phyloP scores from a whole-genome alignment of 2,329 filamentous ascomycete genomes.

The Fusarium sacchari region DNA sequence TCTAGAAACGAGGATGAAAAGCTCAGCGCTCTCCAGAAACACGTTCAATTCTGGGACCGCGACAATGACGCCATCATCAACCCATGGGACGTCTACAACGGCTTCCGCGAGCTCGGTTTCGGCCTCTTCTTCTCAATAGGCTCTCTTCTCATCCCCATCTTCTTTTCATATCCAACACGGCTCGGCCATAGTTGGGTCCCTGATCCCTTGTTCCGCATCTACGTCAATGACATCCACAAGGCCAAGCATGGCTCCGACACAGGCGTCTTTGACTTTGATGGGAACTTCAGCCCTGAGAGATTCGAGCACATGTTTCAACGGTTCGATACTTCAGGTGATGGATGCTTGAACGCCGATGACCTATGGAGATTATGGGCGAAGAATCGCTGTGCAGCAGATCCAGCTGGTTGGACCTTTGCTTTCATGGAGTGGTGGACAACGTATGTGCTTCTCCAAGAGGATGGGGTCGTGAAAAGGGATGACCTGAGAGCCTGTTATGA shows the following conservation, averaged over 20 bases:
- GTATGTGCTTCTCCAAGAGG: conserved; percentile 61
- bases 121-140: conserved; percentile 53
- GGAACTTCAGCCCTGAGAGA: conserved; percentile 57
- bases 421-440: conserved; percentile 52
- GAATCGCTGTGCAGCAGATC: conserved; percentile 46
- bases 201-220: conserved; percentile 52
- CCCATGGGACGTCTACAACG: conserved; percentile 52
- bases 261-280: conserved; percentile 59
- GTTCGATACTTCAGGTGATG: conserved; percentile 52
- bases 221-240: conserved; percentile 52
- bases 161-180: conserved; percentile 57
- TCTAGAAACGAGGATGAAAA: neutral
- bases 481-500: conserved; percentile 51
- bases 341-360: conserved; percentile 49
- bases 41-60: conserved; percentile 54
- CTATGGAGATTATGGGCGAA: conserved; percentile 51
- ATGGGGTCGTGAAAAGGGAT: conserved; percentile 66
- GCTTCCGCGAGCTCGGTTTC: conserved; percentile 55
- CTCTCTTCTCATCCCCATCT: conserved; percentile 53
- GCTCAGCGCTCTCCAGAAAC: conserved; percentile 48
- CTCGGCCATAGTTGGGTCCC: conserved; percentile 49
- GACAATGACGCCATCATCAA: conserved; percentile 54
- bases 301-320: conserved; percentile 62
- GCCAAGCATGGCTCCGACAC: conserved; percentile 59
- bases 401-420: conserved; percentile 35